A percentile compares a stretch with the other conserved stretches of the same genome.
These are phyloP conservation scores for Penicillium maclennaniae DNA, from an alignment of 495 filamentous ascomycete species.

Conservation along the genomic window DNA sequence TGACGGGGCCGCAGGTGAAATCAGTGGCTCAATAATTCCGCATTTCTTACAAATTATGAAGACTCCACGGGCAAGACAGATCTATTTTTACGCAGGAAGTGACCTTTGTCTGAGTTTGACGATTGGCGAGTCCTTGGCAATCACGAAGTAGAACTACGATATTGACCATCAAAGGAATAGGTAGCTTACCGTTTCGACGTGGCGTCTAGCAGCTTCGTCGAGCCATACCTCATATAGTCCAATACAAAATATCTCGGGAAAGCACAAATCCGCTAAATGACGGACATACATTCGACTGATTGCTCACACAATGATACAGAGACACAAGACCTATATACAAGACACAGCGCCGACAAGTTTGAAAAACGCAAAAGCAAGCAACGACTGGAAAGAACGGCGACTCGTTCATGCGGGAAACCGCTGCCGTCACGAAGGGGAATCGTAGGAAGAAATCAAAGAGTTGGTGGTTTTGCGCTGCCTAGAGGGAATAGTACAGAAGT, in stretches of 20 bases:
- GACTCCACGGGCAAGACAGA: too few relatives aligned
- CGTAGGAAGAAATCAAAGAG: constrained; percentile 4
- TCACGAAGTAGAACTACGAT: too few relatives aligned
- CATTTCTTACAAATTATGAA: too few relatives aligned
- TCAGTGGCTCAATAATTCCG: too few relatives aligned
- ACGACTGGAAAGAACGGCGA: constrained; percentile 7
- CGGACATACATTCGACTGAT: constrained; percentile 1
- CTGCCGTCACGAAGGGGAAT: background rate
- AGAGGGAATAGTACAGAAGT: background rate
- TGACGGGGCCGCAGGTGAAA: too few relatives aligned
- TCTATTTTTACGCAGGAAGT: too few relatives aligned
- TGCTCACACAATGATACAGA: constrained; percentile 11
- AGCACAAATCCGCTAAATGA: background rate
- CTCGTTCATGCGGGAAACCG: constrained; percentile 1
- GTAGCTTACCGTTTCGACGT: too few relatives aligned
- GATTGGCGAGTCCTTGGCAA: too few relatives aligned
- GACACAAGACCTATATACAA: constrained; percentile 12
- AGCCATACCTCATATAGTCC: background rate
- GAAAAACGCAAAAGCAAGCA: constrained; percentile 1
- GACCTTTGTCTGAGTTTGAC: too few relatives aligned
- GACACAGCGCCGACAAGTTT: constrained; percentile 1
- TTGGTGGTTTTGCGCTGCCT: background rate
- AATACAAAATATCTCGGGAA: background rate
- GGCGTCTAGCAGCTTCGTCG: background rate
- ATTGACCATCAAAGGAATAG: too few relatives aligned